Conservation (phyloP, 1,284 basidiomycete species). For the Cutaneotrichosporon mucoides region DNA sequence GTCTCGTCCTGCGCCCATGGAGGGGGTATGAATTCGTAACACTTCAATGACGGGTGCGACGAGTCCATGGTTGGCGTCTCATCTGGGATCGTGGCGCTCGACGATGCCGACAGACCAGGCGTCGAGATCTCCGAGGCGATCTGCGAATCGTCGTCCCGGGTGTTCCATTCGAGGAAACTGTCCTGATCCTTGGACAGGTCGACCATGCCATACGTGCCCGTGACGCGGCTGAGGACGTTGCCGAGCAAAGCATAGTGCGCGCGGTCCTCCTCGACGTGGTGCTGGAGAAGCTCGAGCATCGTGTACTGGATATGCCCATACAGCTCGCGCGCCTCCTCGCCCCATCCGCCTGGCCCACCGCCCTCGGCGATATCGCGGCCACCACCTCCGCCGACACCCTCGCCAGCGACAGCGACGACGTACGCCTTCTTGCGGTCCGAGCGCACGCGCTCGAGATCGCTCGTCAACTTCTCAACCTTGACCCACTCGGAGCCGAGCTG, state of each 20-base stretch:
- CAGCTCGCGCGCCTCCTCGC: conserved; percentile 22
- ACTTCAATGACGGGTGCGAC: conserved; percentile 2
- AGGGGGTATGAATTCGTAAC: conserved; percentile 6
- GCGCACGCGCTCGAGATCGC: conserved; percentile 14
- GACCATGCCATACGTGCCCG: conserved; percentile 12
- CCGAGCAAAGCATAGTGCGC: conserved; percentile 15
- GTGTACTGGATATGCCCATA: conserved; percentile 18
- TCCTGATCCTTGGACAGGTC: conserved; percentile 24
- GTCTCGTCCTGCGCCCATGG: conserved; percentile 9
- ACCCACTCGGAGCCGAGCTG: conserved; percentile 11
- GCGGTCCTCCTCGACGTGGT: conserved; percentile 22
- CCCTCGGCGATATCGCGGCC: conserved; percentile 16
- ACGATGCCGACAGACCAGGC: neutral
- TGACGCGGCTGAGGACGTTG: conserved; percentile 12
- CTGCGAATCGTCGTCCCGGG: neutral
- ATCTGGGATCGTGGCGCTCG: neutral
- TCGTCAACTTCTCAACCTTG: conserved; percentile 13
- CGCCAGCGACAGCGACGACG: conserved; percentile 19
- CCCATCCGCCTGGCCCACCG: conserved; percentile 20
- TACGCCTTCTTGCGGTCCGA: conserved; percentile 22
- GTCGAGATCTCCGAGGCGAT: neutral
- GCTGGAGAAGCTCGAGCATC: conserved; percentile 17
- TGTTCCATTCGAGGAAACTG: conserved; percentile 28
- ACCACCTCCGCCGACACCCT: conserved; percentile 19
- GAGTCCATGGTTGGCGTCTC: neutral